Conservation (phyloP, 108 stramenopile genomes). For the Craspedostauros australis region DNA sequence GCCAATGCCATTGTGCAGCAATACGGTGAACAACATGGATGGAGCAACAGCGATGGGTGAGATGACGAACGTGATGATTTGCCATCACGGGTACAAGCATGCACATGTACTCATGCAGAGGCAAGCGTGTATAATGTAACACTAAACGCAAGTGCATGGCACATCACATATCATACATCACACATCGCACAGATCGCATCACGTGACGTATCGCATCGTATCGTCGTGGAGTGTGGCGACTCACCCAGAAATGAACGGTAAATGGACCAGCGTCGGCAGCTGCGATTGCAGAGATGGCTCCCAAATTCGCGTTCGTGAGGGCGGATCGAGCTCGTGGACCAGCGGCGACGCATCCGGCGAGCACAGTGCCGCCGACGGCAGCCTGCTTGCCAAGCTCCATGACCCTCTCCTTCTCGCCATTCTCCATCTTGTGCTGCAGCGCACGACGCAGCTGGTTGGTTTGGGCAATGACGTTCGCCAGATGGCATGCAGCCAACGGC, state of each 20-base stretch:
- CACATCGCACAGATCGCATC: not conserved
- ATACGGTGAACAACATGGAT: not conserved
- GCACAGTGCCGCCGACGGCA: slow-evolving; percentile 54
- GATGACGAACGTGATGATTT: too few species aligned
- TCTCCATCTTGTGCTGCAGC: slow-evolving; percentile 59
- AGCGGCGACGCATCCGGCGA: slow-evolving; percentile 41
- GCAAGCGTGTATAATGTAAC: too few species aligned
- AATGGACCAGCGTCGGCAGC: slow-evolving; percentile 75
- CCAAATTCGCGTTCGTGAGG: slow-evolving; percentile 47
- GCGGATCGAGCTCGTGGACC: slow-evolving; percentile 52
- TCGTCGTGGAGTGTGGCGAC: not conserved
- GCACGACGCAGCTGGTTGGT: slow-evolving; percentile 75
- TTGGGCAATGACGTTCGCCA: slow-evolving; percentile 78
- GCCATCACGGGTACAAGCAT: too few species aligned
- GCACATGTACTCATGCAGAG: too few species aligned
- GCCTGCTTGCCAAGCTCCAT: slow-evolving; percentile 53
- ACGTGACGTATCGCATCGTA: not conserved
- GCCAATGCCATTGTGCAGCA: not conserved
- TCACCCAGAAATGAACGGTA: slow-evolving; percentile 44
- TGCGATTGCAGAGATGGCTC: slow-evolving; percentile 52
- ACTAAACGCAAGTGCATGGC: not conserved
- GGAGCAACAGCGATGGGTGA: too few species aligned
- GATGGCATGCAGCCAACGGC: slow-evolving; percentile 59
- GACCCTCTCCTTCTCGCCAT: slow-evolving; percentile 62
- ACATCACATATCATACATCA: not conserved